Percentiles rank a stretch among this genome's conserved stretches.
Conservation (phyloP, 257 asterid species). For the Gentiana macrophylla region DNA sequence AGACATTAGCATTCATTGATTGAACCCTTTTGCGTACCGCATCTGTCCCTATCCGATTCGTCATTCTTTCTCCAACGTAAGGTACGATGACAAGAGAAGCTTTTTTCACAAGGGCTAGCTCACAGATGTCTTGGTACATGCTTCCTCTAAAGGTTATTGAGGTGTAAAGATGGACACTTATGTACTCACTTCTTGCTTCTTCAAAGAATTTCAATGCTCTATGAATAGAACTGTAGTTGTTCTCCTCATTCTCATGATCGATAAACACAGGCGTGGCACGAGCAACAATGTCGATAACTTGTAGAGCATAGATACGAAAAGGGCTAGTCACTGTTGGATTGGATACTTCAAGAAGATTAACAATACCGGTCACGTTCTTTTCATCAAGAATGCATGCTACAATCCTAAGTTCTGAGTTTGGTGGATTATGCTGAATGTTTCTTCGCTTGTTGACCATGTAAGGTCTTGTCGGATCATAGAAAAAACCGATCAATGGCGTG, state of each 20-base stretch:
- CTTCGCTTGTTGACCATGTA: conserved; percentile 63
- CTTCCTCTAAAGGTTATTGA: conserved; percentile 38
- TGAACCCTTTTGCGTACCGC: conserved; percentile 11
- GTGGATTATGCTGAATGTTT: conserved; percentile 59
- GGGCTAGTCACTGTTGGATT: conserved; percentile 40
- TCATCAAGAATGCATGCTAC: conserved; percentile 50
- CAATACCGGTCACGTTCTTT: conserved; percentile 30
- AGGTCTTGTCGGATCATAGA: conserved; percentile 71
- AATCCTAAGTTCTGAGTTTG: conserved; percentile 33
- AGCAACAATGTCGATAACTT: conserved; percentile 50
- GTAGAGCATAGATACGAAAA: conserved; percentile 39
- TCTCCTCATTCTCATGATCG: conserved; percentile 35
- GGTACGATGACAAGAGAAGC: conserved; percentile 53
- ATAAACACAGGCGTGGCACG: conserved; percentile 51
- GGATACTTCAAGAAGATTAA: conserved; percentile 42
- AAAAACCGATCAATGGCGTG: conserved; percentile 47
- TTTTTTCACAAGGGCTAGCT: conserved; percentile 47
- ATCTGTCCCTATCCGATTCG: not conserved
- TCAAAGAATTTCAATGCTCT: conserved; percentile 42
- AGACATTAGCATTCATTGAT: conserved; percentile 29
- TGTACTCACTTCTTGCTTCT: conserved; percentile 23
- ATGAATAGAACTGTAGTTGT: conserved; percentile 22
- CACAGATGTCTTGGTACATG: conserved; percentile 72
- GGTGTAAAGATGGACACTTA: conserved; percentile 38
- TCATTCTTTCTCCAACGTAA: conserved; percentile 15